Base-by-base conservation (phyloP, 202 grass and related monocot species). In the Panicum virgatum region DNA sequence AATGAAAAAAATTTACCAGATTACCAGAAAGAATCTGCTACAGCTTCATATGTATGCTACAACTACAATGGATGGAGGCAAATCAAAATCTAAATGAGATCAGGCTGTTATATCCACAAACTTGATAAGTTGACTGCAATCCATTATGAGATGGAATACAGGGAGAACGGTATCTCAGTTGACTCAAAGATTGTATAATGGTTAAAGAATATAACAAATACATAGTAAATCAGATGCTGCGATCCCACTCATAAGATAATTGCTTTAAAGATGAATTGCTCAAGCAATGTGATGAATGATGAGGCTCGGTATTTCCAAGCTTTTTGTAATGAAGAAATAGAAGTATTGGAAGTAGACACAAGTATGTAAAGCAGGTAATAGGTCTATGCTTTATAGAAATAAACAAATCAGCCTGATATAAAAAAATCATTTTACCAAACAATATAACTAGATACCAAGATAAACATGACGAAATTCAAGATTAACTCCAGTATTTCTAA, bases 401-500 rank as follows among this genome's bases (percentile, higher is more conserved):
- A 5, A 34, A 27, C 3, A 32, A 15, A 11, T 78, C 6, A 48
- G 14, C 43, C 20, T 29, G 18, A 80, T 34, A 27, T 43, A n/a
- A 14, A 67, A 66, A 66, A 42, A 8, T 40, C 0, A 2, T 12
- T 53, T 56, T 5, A 74, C n/a, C 12, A 15, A 56, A 56, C 8
- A 81, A 40, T 69, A 56, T 69, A 54, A 34, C 23, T 13, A 2
- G 25, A 39, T 63, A 65, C 11, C 23, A 78, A 58, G 20, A 78
- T 86, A 25, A 23, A 77, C 34, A 71, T 58, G 29, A 80, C 63
- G 0, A 66, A 63, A 71, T 23, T 36, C 23, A 47, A 64, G 59
- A 62, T 48, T 7, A 50, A 34, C 32, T 56, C 46, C 3, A 72
- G 60, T 61, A 61, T 22, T 63, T 23, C 26, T 53, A 70, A 23